Base-by-base conservation (phyloP, 2,329 filamentous ascomycete genomes). In the Neurospora crassa region DNA sequence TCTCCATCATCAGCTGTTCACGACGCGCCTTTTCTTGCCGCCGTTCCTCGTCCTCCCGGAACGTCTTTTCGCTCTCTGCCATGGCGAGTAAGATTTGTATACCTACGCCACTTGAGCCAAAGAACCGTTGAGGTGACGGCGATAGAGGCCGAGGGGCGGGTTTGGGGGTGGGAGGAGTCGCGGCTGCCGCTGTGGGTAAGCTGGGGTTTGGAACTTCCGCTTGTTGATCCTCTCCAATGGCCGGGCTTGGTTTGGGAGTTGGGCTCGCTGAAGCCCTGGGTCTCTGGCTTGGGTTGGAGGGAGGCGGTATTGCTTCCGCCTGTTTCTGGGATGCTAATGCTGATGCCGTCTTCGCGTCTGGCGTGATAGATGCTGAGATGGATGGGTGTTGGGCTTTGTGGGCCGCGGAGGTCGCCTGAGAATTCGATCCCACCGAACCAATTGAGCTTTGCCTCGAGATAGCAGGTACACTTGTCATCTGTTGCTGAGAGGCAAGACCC, bases 111-210 rank as follows among this genome's bases (percentile, higher is more conserved):
- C 76, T 80, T 2, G 80, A 79, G 6, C 77, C 77, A 70, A 82
- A 80, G 69, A 81, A 79, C 7, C 77, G 78, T 40, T 78, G 79
- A 2, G 78, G 80, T 8, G 78, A 77, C 40, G 72, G 74, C 12
- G 73, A 71, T 11, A 37, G 29, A 3, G 37, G 12, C 10, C 67
- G 34, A 5, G 67, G 24, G 1, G 18, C 14, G 0, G 67, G 67
- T 67, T 45, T 67, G 63, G 16, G 63, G 10, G 47, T 14, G n/a
- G 67, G 11, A n/a, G 67, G 29, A 59, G 24, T 29, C 11, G 29
- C 40, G 40, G 40, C 59, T 45, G 42, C 11, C 1, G 7, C 24
- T n/a, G 2, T 34, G 3, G 53, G 53, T 3, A 63, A 63, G 18
- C 14, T 37, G 11, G 53, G 53, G 3, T 37, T 63, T 11, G 29